Base-by-base conservation (phyloP, 2,329 filamentous ascomycete species). In the Aspergillus aculeatinus region DNA sequence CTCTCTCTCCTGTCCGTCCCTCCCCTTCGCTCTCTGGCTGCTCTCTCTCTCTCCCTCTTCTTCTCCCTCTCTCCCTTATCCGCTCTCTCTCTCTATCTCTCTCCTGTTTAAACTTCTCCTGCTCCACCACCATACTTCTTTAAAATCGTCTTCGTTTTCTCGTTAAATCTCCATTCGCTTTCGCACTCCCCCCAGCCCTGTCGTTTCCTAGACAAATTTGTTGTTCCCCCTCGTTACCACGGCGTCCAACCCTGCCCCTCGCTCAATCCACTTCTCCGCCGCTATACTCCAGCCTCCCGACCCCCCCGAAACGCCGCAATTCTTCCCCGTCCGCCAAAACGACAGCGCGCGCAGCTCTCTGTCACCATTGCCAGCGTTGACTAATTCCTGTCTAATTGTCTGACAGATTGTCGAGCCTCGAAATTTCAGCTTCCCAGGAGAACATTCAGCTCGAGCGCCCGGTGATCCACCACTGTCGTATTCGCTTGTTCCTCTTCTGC, bases 301-400 rank as follows among this genome's bases (percentile, higher is more conserved):
- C 39, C 16, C 16, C 39, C 39, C 39, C n/a, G 39, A 44, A 44
- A 60, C 64, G 35, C 54, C 60, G 57, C 60, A 64, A 60, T 56
- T 57, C 59, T 57, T 47, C 39, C 55, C 61, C 59, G 56, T 62
- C 58, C 59, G 65, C 63, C 63, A 61, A 66, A 67, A 64, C 63
- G 63, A 60, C 53, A 58, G 60, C 60, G 49, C 60, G 58, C 66
- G 58, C 65, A 63, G 63, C 60, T 58, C 60, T 57, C 51, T 63
- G 56, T 39, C 64, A 52, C 48, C 39, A 44, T 55, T 61, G 48
- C 58, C 56, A 58, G 48, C 51, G 35, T 60, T 59, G 39, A 42
- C 55, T 60, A 51, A 63, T 51, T 52, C 55, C 57, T 55, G 42
- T 54, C 59, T 54, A 48, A 49, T 54, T 56, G 61, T 59, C 61